Conservation (phyloP, 1,284 basidiomycete genomes). For the Amylostereum chailletii region DNA sequence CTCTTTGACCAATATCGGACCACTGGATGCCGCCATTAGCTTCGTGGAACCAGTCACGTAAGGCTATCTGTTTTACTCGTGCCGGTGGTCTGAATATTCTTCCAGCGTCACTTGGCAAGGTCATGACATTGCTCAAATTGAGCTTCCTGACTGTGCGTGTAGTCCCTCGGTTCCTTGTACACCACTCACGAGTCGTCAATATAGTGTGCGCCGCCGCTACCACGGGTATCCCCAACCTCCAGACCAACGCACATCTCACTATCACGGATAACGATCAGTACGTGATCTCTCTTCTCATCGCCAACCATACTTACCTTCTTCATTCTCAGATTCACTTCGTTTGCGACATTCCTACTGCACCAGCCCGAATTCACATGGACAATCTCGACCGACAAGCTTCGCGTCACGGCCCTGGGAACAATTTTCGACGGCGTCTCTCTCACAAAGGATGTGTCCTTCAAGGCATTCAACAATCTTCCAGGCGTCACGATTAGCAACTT, state of each 20-base stretch:
- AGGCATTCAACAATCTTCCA: slow-evolving; percentile 64
- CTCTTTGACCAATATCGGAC: slow-evolving; percentile 52
- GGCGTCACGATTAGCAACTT: slow-evolving; percentile 68
- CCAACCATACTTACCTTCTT: not conserved
- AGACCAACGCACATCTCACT: slow-evolving; percentile 38
- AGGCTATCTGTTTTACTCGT: slow-evolving; percentile 14
- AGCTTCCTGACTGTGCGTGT: slow-evolving; percentile 46
- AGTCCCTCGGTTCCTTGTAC: not conserved
- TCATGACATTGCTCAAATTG: slow-evolving; percentile 56
- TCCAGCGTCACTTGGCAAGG: slow-evolving; percentile 58
- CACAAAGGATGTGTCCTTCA: slow-evolving; percentile 56
- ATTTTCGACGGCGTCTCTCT: slow-evolving; percentile 62
- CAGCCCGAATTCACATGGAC: slow-evolving; percentile 65
- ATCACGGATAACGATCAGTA: slow-evolving; percentile 45
- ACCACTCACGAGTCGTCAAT: not conserved
- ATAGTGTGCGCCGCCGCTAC: slow-evolving; percentile 65
- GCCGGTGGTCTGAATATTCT: not conserved
- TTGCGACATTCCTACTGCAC: slow-evolving; percentile 61
- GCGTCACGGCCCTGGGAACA: slow-evolving; percentile 59
- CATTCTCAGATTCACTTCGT: slow-evolving; percentile 48
- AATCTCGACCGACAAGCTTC: slow-evolving; percentile 54
- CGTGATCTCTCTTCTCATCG: slow-evolving; percentile 13
- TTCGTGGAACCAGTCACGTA: slow-evolving; percentile 49
- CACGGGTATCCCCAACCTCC: slow-evolving; percentile 58
- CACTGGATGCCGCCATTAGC: slow-evolving; percentile 56